phyloP scores from a whole-genome alignment of 2,329 filamentous ascomycete genomes.

The Emericellopsis atlantica region DNA sequence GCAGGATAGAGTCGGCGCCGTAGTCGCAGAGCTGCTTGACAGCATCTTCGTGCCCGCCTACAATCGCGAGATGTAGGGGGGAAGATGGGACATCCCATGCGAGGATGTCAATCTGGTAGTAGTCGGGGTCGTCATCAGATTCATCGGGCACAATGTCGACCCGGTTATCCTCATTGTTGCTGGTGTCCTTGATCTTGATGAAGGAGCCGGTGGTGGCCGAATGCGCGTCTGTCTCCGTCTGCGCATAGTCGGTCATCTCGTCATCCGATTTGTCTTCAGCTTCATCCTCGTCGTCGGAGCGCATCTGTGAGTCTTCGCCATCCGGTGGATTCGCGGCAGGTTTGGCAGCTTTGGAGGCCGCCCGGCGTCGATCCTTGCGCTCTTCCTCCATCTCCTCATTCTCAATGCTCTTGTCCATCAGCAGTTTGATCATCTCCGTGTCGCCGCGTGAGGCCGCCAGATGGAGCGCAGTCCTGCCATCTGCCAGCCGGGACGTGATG shows the following conservation, averaged over 20 bases:
- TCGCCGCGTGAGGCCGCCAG: slow-evolving; percentile 62
- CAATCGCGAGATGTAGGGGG: slow-evolving; percentile 67
- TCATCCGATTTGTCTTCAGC: slow-evolving; percentile 23
- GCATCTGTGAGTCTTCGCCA: background rate
- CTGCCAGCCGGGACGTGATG: slow-evolving; percentile 61
- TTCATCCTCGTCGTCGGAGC: slow-evolving; percentile 16
- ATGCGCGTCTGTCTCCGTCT: slow-evolving; percentile 35
- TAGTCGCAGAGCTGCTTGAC: slow-evolving; percentile 62
- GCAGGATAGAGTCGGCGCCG: slow-evolving; percentile 64
- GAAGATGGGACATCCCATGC: slow-evolving; percentile 68
- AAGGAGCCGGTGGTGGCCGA: slow-evolving; percentile 59
- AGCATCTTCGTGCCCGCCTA: slow-evolving; percentile 55
- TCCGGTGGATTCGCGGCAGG: background rate
- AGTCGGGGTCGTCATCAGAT: slow-evolving; percentile 55
- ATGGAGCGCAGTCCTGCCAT: slow-evolving; percentile 74
- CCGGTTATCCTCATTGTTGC: slow-evolving; percentile 15
- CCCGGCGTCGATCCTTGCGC: slow-evolving; percentile 35
- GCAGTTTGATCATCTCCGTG: slow-evolving; percentile 53
- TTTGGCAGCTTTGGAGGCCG: background rate
- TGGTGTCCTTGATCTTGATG: slow-evolving; percentile 47
- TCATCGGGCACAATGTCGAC: slow-evolving; percentile 37
- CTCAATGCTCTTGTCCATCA: slow-evolving; percentile 60
- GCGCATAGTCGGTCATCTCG: slow-evolving; percentile 30
- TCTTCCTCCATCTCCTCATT: slow-evolving; percentile 60
- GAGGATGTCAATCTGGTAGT: slow-evolving; percentile 67